phyloP scores from a whole-genome alignment of 2,329 filamentous ascomycete species.

The Hypoxylon sp. region DNA sequence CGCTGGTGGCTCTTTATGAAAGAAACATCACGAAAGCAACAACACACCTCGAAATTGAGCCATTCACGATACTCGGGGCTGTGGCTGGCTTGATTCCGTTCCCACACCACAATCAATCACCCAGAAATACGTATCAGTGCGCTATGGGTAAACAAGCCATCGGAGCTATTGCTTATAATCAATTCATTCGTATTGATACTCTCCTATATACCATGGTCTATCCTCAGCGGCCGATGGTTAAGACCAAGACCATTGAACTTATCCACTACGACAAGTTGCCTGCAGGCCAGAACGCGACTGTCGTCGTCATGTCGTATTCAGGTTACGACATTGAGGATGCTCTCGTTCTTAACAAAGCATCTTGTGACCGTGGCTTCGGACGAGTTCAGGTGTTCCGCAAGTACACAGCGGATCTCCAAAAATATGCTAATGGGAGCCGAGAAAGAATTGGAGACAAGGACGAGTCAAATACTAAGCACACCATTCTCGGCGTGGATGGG shows the following conservation, averaged over 20 bases:
- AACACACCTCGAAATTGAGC: conserved; percentile 97
- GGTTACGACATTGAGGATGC: conserved; percentile 99
- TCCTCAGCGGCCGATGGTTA: conserved; percentile 96
- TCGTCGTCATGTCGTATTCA: conserved; percentile 99
- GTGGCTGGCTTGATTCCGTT: conserved; percentile 98
- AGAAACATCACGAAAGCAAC: conserved; percentile 84
- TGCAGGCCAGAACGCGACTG: conserved; percentile 95
- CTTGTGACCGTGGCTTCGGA: conserved; percentile 93
- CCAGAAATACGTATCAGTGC: conserved; percentile 98
- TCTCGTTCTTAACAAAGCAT: conserved; percentile 95
- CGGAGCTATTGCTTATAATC: conserved; percentile 97
- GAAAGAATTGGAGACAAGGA: conserved; percentile 77
- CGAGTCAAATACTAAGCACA: conserved; percentile 70
- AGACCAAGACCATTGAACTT: conserved; percentile 95
- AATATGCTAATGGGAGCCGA: conserved; percentile 84
- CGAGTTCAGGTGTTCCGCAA: conserved; percentile 99
- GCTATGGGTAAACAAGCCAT: conserved; percentile 99
- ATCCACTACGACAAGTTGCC: conserved; percentile 98
- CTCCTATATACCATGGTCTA: conserved; percentile 97
- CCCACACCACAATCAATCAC: conserved; percentile 98
- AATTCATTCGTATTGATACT: conserved; percentile 96
- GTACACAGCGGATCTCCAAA: conserved; percentile 86
- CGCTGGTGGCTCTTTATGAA: conserved; percentile 91
- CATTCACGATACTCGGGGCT: conserved; percentile 94
- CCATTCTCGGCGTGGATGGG: conserved; percentile 86